Evolutionary conservation across 345 rosid species (phyloP), one percentile per base, ranked within the genome.

Genomic region (Lumnitzera racemosa): DNA sequence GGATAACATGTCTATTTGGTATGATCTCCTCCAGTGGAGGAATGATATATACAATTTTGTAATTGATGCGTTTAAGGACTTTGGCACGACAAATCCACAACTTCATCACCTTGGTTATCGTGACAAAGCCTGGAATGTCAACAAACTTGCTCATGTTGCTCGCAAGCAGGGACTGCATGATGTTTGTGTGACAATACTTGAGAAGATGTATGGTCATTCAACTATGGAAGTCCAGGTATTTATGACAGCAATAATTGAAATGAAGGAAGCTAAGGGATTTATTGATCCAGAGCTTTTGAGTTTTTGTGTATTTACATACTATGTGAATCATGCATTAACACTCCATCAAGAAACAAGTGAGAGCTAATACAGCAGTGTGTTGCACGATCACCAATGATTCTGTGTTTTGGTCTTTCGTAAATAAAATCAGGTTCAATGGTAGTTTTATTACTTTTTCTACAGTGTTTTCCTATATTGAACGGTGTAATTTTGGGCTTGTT

Each of bases 151-250:
- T 61, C 95, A 78, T 68, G 86, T 90, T 72, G 89, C 99, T 76
- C 86, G 95, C 65, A 94, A 86, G 76, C 99, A 94, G 74, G 97
- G 97, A 54, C 97, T 94, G 76, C 69, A 83, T 71, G 96, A 94
- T 80, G 96, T 90, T 70, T 94, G 99, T 65, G 92, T 90, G 57
- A 73, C 79, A 46, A 79, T 90, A 66, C 96, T 94, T 67, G 97
- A 94, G 25, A 94, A 94, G 87, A 86, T 94, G 96, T 88, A 94
- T 74, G 97, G 96, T 58, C 97, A 94, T 71, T 81, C 96, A 48
- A 86, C 97, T 65, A 94, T 94, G 99, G 97, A 94, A 80, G 96
- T 94, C 16, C 99, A 92, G 99, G 99, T 94, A 85, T 57, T 25
- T 57, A 27, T 27, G 1, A 27, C 31, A 2, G 31, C 31, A 27